Percentiles rank a stretch among this genome's conserved stretches.
Conservation (phyloP, 495 filamentous ascomycete genomes). For the Amphirosellinia nigrospora region DNA sequence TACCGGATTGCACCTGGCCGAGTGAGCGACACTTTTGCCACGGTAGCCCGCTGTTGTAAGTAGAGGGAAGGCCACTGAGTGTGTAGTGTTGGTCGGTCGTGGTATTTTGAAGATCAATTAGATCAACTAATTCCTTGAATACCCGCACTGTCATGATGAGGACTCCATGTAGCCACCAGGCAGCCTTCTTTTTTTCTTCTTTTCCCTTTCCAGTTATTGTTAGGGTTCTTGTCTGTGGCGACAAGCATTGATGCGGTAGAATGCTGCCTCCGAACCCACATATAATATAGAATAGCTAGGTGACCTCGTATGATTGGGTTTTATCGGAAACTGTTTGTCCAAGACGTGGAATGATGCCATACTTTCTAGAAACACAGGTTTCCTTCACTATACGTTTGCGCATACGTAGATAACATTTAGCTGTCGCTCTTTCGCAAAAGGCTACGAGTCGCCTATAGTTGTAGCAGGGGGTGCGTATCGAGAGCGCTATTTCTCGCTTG, state of each 20-base stretch:
- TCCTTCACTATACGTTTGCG: not conserved
- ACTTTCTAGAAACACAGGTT: not conserved
- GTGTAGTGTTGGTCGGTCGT: not conserved
- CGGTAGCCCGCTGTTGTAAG: too few relatives aligned
- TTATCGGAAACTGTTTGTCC: not conserved
- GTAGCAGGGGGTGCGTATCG: constrained; percentile 2
- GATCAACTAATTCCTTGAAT: not conserved
- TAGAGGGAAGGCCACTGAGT: not conserved
- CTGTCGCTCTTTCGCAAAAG: not conserved
- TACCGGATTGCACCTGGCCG: not conserved
- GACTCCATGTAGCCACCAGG: not conserved
- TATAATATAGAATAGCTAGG: not conserved
- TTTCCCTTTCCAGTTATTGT: not conserved
- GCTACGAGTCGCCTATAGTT: not conserved
- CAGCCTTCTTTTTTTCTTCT: not conserved
- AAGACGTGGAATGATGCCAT: not conserved
- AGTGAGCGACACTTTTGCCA: not conserved
- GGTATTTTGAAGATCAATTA: not conserved
- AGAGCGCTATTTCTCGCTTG: not conserved
- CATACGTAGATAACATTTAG: not conserved
- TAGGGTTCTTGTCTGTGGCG: not conserved
- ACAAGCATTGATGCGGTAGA: not conserved
- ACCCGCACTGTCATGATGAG: not conserved
- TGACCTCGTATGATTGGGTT: not conserved
- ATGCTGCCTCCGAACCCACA: not conserved